Conservation (phyloP, 768 basidiomycete species). For the Chalciporus chontae region DNA sequence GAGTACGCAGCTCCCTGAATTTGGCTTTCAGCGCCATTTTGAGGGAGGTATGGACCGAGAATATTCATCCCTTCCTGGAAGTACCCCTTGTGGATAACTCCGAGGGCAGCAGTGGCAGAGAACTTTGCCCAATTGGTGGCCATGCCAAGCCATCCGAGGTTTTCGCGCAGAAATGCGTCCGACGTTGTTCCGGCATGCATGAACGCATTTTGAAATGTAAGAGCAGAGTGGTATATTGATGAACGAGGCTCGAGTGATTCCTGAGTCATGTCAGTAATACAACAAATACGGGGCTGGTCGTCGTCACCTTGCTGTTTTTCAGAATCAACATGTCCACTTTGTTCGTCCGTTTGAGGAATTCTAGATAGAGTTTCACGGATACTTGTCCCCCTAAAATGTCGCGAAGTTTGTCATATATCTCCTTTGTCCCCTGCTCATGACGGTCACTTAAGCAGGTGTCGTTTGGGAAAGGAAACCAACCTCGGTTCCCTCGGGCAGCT, state of each 20-base stretch:
- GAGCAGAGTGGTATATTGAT: slow-evolving; percentile 95
- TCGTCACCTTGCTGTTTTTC: slow-evolving; percentile 81
- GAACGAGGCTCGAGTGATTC: slow-evolving; percentile 90
- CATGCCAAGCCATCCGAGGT: slow-evolving; percentile 93
- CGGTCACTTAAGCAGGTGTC: slow-evolving; percentile 1
- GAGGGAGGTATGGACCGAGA: slow-evolving; percentile 90
- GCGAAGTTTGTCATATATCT: slow-evolving; percentile 70
- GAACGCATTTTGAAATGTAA: slow-evolving; percentile 95
- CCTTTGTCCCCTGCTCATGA: slow-evolving; percentile 48
- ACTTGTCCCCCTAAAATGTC: slow-evolving; percentile 87
- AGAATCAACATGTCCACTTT: slow-evolving; percentile 88
- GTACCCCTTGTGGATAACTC: slow-evolving; percentile 97
- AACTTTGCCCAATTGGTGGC: slow-evolving; percentile 99
- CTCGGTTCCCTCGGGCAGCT: slow-evolving; percentile 64
- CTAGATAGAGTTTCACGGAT: slow-evolving; percentile 88
- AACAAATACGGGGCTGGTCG: not conserved
- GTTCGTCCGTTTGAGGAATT: slow-evolving; percentile 94
- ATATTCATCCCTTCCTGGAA: slow-evolving; percentile 91
- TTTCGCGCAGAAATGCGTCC: slow-evolving; percentile 89
- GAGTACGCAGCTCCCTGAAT: slow-evolving; percentile 81
- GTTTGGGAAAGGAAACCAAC: slow-evolving; percentile 35
- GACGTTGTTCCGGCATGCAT: slow-evolving; percentile 98
- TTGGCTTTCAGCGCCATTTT: slow-evolving; percentile 68
- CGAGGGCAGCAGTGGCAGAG: slow-evolving; percentile 93
- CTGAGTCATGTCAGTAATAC: slow-evolving; percentile 36